Evolutionary conservation across 129 eudicot species (phyloP).

Genomic region (Solidago caesia): DNA sequence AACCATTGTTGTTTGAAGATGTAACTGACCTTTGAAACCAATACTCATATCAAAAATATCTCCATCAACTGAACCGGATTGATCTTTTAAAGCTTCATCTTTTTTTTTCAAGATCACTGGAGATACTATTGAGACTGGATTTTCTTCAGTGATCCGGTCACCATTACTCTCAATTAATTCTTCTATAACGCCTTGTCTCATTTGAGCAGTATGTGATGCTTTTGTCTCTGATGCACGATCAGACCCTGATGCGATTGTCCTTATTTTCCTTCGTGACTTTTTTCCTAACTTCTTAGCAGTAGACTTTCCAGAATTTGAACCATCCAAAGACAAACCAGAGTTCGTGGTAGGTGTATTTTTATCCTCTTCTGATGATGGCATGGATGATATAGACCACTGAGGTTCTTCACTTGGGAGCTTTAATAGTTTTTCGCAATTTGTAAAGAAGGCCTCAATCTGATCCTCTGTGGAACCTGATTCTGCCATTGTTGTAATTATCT

Average conservation of each 20-base stretch:
- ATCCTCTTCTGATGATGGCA: constrained; percentile 30
- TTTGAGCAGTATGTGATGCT: constrained; percentile 2
- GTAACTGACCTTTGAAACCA: constrained; percentile 1
- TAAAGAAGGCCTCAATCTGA: constrained; percentile 59
- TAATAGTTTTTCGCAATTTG: constrained; percentile 62
- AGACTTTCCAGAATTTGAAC: constrained; percentile 49
- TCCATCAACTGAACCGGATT: neutral
- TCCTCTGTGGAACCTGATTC: constrained; percentile 77
- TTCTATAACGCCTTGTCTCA: neutral
- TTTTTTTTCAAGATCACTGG: constrained; percentile 29
- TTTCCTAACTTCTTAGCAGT: constrained; percentile 40
- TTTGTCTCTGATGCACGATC: constrained; percentile 25
- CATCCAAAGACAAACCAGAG: constrained; percentile 25
- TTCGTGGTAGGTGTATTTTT: constrained; percentile 24
- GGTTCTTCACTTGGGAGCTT: constrained; percentile 70
- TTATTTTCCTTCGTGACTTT: too few relatives aligned
- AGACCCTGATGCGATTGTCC: constrained; percentile 85
- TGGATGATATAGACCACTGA: constrained; percentile 50
- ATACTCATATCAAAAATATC: constrained; percentile 3
- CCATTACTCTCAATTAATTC: neutral
- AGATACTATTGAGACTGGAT: constrained; percentile 6
- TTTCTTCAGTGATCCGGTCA: constrained; percentile 18
- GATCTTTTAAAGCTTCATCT: constrained; percentile 2
- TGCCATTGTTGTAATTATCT: constrained; percentile 77
- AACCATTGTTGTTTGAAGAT: neutral